Base-by-base conservation (phyloP, 1,139 yeast species). In the Zygosaccharomyces pseudobailii region DNA sequence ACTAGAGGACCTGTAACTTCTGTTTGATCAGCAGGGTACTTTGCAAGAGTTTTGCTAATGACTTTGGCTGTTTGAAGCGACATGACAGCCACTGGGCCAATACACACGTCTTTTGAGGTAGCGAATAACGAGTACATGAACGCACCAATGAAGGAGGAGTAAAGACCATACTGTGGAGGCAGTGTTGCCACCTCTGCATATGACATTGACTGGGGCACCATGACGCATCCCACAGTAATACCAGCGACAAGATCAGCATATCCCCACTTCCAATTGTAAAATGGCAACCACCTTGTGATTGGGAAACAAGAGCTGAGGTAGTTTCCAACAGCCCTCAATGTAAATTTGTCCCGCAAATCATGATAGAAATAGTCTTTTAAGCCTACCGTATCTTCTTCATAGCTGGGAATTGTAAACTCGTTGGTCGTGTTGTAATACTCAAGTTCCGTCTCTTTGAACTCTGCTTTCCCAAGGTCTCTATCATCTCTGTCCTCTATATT, bases 81-180 rank as follows among this genome's bases (percentile, higher is more conserved):
- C 96, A 90, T 89, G 52, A 90, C 97, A 2, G 97, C 97, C 34
- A 90, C 97, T 5, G 97, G 97, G 28, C 97, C 97, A 59, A 90
- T 89, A 52, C 94, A 85, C 39, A 90, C 96, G 73, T 90, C 97
- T 69, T 89, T 90, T 19, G 95, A 86, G 17, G 97, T 90, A 13
- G 97, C 97, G 66, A 90, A 90, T 59, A 89, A 78, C 42, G 95
- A 84, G 66, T 90, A 90, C 48, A 86, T 79, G 64, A 88, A 79
- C 17, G 89, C 95, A 62, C 97, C 97, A 42, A 90, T 85, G 62
- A 90, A 90, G 0, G 96, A 86, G 23, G 96, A 87, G 69, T 90
- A 90, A 43, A 90, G 76, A 44, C 97, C 97, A 58, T 82, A 89
- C 66, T 89, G 84, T 4, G 96, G 81, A 5, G 81, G 75, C 52